Base-by-base conservation (phyloP, 768 basidiomycete genomes). In the Cystobasidiopsis lactophilus region DNA sequence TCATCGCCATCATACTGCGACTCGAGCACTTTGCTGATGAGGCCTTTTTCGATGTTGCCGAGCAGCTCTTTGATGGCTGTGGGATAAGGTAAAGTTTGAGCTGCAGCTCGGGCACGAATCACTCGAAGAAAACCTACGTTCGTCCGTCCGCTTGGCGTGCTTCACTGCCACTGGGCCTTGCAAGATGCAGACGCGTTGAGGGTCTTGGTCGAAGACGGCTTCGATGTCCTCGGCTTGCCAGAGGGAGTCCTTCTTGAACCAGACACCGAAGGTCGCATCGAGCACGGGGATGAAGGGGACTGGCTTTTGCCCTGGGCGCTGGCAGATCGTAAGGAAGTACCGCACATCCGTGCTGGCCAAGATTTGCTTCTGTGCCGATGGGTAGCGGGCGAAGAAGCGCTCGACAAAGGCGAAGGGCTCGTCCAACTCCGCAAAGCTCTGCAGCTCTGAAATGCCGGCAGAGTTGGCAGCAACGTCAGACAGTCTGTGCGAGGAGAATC, bases 151-250 rank as follows among this genome's bases (percentile, higher is more conserved):
- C 39, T 71, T 77, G 9, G 85, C 78, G 67, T 85, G 78, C 67
- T 83, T 88, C 56, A 77, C 85, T 1, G 93, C 88, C 47, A 98
- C 81, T 14, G 93, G 93, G 21, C 93, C 93, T 69, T 93, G 88
- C 50, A 98, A 76, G 60, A 98, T 91, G 64, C 86, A 91, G 26
- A 96, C 89, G 57, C 93, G 81, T 67, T 98, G 85, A 24, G 91
- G 91, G 67, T 96, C 93, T 69, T 91, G 86, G 69, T 96, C 93
- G 63, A 96, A 93, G 39, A 98, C 88, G 14, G 89, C 91, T 56
- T 96, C 93, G 58, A 95, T 88, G 66, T 98, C 93, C 35, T 57
- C 56, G 18, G 56, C 54, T 39, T 57, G 52, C 56, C 56, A 57
- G n/a, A 57, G 53, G 18, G 56, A 57, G 35, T 57, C 85, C 80